Conservation (phyloP, 2,329 filamentous ascomycete genomes). For the Beauveria medogensis region DNA sequence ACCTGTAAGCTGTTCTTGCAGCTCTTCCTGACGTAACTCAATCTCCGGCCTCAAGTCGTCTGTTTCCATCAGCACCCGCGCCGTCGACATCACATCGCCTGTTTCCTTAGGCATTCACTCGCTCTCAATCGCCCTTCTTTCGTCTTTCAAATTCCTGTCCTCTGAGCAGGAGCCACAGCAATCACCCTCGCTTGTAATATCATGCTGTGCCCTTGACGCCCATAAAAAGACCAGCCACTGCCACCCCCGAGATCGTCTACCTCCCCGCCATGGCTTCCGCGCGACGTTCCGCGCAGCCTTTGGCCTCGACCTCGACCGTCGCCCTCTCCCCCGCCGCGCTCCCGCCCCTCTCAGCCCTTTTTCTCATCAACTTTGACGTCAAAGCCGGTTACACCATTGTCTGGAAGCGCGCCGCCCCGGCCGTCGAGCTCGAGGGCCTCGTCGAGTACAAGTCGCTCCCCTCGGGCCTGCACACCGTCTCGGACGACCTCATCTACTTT, state of each 20-base stretch:
- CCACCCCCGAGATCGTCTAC: not conserved
- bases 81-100: not conserved
- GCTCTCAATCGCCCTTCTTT: not conserved
- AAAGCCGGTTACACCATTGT: slow-evolving; percentile 85
- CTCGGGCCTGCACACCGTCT: slow-evolving; percentile 82
- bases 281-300: slow-evolving; percentile 19
- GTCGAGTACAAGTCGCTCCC: slow-evolving; percentile 96
- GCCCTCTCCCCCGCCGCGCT: slow-evolving; percentile 30
- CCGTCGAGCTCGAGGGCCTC: slow-evolving; percentile 70
- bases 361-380: slow-evolving; percentile 86
- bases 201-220: not conserved
- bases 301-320: slow-evolving; percentile 19
- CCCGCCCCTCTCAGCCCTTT: slow-evolving; percentile 66
- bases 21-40: not conserved
- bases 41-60: not conserved
- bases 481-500: slow-evolving; percentile 89
- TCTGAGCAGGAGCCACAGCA: not conserved
- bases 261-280: slow-evolving; percentile 30
- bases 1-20: not conserved
- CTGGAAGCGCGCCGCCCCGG: slow-evolving; percentile 70
- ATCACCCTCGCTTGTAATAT: not conserved
- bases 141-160: not conserved
- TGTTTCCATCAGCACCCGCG: not conserved
- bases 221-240: not conserved
- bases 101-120: not conserved